Evolutionary conservation across 2,329 filamentous ascomycete species (phyloP), one percentile per base, ranked within the genome.

Genomic region (Chaetomium olivaceum): DNA sequence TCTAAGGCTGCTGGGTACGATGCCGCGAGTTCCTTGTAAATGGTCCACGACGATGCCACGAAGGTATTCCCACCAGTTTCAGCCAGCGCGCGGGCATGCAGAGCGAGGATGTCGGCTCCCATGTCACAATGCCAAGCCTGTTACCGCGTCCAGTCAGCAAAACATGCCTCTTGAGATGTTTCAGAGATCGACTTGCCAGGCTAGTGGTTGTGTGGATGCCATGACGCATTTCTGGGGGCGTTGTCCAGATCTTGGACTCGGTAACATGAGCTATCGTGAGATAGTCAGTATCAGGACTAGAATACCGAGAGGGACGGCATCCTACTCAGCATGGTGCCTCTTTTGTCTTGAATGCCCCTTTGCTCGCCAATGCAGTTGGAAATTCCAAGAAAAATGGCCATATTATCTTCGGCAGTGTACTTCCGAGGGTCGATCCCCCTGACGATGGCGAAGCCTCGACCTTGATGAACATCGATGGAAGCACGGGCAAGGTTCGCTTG

Each of bases 351-450:
- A 2, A 81, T 69, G 2, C 84, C 84, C 48, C 85, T 80, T 56
- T 82, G 78, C 46, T 83, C 79, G 1, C 82, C 86, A 58, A 89
- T 80, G 70, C 88, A 81, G 63, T 80, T 82, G 0, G 85, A 80
- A 12, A 89, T 74, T 0, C 84, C 87, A 4, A 87, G 78, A 69
- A 85, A 88, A 52, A 87, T 77, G 5, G 81, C 78, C 19, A 84
- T 74, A 61, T 83, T 84, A 60, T 89, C 85, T 67, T 86, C 82
- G 27, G 79, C 76, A 2, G 80, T 79, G 72, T 85, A 83, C 1
- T 73, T 76, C 2, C 75, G 71, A 0, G 81, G 77, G 16, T 82
- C 78, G 1, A 89, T 75, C 3, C 87, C 87, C 5, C 81, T 80
- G 48, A 89, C 72, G 9, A 88, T 78, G 58, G 80, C 80, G 68